These are phyloP conservation scores for Urostyla sp. DNA, from an alignment of 73 alveolate genomes.

Conservation along the genomic window DNA sequence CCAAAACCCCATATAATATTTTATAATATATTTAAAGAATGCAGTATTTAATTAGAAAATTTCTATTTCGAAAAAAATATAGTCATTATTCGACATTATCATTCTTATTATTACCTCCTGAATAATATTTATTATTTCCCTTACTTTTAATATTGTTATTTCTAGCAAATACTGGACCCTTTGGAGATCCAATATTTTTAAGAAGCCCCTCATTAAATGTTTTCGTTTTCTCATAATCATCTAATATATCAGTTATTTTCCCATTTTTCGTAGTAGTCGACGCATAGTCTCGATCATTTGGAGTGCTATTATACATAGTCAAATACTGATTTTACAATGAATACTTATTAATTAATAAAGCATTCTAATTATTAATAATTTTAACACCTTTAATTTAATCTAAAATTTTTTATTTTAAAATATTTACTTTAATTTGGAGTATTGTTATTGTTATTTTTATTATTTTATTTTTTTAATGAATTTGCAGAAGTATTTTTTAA, in stretches of 20 bases:
- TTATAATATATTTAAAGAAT: too few relatives aligned
- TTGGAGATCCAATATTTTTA: conserved; percentile 25
- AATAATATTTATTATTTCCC: too few relatives aligned
- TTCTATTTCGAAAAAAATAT: too few relatives aligned
- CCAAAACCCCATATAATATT: too few relatives aligned
- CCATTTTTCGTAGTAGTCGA: conserved; percentile 13
- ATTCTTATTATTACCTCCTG: too few relatives aligned
- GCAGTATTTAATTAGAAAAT: too few relatives aligned
- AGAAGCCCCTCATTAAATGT: background rate
- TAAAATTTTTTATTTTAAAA: background rate
- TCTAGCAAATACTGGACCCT: conserved; percentile 18
- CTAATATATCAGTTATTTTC: background rate
- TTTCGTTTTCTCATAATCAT: conserved; percentile 20
- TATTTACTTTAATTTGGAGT: background rate
- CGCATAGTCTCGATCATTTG: background rate
- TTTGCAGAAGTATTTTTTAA: background rate
- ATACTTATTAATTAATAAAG: background rate
- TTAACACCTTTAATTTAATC: background rate
- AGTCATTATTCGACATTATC: too few relatives aligned
- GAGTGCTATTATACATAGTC: background rate
- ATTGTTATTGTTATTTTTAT: background rate
- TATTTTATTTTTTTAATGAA: background rate
- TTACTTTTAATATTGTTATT: too few relatives aligned
- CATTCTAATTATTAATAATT: conserved; percentile 8
- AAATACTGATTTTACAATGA: background rate